Evolutionary conservation across 345 rosid species (phyloP).

Genomic region (Citrus unshiu): DNA sequence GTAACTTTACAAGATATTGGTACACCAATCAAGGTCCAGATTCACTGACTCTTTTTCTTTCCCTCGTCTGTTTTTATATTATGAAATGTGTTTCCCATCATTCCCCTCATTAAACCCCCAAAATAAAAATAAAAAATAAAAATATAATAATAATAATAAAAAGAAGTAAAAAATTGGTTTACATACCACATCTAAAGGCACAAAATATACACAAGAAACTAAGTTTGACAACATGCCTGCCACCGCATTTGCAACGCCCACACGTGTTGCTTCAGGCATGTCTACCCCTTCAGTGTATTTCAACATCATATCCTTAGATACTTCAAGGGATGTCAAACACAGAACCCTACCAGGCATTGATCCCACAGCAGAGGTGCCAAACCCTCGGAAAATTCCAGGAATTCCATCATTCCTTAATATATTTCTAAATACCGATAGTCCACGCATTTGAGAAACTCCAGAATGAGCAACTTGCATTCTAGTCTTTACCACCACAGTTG

Average conservation of each 20-base stretch:
- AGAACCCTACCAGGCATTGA: conserved; percentile 56
- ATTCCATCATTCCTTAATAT: conserved; percentile 47
- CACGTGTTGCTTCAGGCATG: conserved; percentile 52
- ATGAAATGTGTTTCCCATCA: not conserved
- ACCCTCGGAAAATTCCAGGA: conserved; percentile 35
- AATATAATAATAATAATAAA: not conserved
- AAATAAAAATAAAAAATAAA: too few relatives aligned
- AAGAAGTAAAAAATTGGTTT: conserved; percentile 1
- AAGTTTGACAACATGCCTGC: conserved; percentile 65
- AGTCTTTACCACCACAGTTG: conserved; percentile 57
- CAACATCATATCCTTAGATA: conserved; percentile 51
- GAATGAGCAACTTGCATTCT: conserved; percentile 61
- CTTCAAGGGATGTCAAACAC: conserved; percentile 59
- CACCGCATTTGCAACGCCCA: conserved; percentile 58
- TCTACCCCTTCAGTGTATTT: conserved; percentile 33
- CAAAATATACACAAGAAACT: conserved; percentile 54
- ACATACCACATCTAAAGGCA: conserved; percentile 70
- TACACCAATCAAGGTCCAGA: not conserved
- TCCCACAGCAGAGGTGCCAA: conserved; percentile 56
- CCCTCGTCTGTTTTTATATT: not conserved
- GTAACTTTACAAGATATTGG: not conserved
- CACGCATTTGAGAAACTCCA: conserved; percentile 36
- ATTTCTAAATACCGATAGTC: conserved; percentile 32
- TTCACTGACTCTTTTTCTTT: not conserved
- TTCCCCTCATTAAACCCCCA: not conserved